phyloP scores from a whole-genome alignment of 2,329 filamentous ascomycete species.

The Apiospora hydei region DNA sequence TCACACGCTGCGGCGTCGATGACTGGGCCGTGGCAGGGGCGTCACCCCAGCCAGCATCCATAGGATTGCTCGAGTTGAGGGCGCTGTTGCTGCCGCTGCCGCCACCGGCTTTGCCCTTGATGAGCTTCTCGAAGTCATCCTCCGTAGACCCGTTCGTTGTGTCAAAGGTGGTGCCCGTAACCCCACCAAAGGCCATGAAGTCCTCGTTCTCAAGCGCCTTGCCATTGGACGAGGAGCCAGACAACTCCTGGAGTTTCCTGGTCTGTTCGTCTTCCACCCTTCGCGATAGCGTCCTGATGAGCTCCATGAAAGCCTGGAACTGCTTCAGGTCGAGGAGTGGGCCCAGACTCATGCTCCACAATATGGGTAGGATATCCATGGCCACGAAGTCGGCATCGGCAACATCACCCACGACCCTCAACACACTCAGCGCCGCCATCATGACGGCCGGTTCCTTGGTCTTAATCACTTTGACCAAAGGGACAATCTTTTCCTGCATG shows the following conservation, averaged over 20 bases:
- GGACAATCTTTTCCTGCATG: slow-evolving; percentile 96
- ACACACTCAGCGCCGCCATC: slow-evolving; percentile 87
- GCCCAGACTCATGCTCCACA: slow-evolving; percentile 92
- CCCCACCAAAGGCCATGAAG: slow-evolving; percentile 73
- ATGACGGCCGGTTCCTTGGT: slow-evolving; percentile 98
- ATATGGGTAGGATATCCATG: slow-evolving; percentile 84
- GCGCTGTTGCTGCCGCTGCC: slow-evolving; percentile 30
- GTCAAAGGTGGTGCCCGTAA: slow-evolving; percentile 68
- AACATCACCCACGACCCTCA: slow-evolving; percentile 80
- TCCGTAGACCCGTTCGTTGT: slow-evolving; percentile 62
- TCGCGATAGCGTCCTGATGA: slow-evolving; percentile 81
- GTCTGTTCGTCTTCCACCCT: slow-evolving; percentile 89
- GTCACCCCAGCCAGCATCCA: slow-evolving; percentile 58
- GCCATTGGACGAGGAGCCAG: slow-evolving; percentile 62
- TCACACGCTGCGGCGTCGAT: slow-evolving; percentile 42
- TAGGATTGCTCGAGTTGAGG: slow-evolving; percentile 45
- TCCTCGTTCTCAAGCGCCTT: slow-evolving; percentile 64
- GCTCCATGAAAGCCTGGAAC: slow-evolving; percentile 88
- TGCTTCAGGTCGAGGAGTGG: slow-evolving; percentile 87
- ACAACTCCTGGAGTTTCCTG: slow-evolving; percentile 85
- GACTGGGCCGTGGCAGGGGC: slow-evolving; percentile 37
- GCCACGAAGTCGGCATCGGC: slow-evolving; percentile 92
- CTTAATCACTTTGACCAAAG: slow-evolving; percentile 89
- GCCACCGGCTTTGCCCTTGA: slow-evolving; percentile 72
- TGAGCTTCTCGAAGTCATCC: slow-evolving; percentile 86